A percentile compares a stretch with the other conserved stretches of the same genome.
These are phyloP conservation scores for Crithidia expoeki DNA, from an alignment of 208 protist genomes.

Conservation along the genomic window DNA sequence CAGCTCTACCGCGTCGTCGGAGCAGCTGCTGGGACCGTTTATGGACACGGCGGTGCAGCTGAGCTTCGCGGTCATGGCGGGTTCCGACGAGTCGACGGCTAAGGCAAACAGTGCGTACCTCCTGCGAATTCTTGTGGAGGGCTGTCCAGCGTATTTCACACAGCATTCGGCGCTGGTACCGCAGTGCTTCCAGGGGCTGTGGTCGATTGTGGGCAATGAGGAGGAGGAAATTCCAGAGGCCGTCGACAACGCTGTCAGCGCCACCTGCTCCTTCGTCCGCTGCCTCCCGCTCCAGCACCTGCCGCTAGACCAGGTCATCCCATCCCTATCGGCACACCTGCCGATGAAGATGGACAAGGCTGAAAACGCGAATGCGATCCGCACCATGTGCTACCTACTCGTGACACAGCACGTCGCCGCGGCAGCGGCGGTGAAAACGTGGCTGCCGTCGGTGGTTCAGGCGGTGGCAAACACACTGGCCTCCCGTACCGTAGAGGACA, in stretches of 20 bases:
- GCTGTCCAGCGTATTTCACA: constrained; percentile 39
- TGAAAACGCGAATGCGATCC: constrained; percentile 76
- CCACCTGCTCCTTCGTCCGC: constrained; percentile 77
- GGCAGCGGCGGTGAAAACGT: constrained; percentile 30
- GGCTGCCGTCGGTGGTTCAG: constrained; percentile 41
- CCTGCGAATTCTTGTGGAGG: constrained; percentile 63
- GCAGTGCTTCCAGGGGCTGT: constrained; percentile 43
- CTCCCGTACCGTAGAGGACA: constrained; percentile 49
- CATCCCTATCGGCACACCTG: constrained; percentile 51
- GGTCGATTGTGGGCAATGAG: constrained; percentile 38
- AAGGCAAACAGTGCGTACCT: constrained; percentile 75
- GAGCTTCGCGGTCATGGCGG: constrained; percentile 47
- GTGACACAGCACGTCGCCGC: constrained; percentile 16
- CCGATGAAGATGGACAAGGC: constrained; percentile 83
- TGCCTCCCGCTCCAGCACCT: constrained; percentile 41
- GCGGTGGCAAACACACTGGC: constrained; percentile 52
- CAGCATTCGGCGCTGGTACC: constrained; percentile 27
- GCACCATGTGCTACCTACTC: constrained; percentile 57
- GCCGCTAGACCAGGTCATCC: constrained; percentile 45
- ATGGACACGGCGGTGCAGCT: constrained; percentile 56
- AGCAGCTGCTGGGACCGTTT: constrained; percentile 39
- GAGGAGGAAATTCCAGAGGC: constrained; percentile 73
- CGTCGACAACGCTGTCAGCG: constrained; percentile 86
- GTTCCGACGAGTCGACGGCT: constrained; percentile 69
- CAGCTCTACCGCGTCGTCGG: constrained; percentile 9